phyloP scores from a whole-genome alignment of 441 rosid species.

The Populus tomentosa region DNA sequence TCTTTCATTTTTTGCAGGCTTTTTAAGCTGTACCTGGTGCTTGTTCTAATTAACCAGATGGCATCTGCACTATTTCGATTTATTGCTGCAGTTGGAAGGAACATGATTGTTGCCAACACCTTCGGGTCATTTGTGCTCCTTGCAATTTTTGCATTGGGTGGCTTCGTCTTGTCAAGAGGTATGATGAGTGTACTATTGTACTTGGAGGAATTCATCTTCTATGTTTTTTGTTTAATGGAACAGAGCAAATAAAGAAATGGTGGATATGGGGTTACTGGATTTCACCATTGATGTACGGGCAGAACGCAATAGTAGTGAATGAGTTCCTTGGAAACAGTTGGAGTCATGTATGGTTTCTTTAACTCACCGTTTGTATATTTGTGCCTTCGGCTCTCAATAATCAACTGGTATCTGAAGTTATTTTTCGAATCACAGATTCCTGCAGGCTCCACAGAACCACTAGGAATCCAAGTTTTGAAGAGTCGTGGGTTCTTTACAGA shows the following conservation, averaged over 20 bases:
- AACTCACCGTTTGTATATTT: neutral
- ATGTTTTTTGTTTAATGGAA: neutral
- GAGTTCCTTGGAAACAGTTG: constrained; percentile 78
- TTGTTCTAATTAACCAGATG: constrained; percentile 57
- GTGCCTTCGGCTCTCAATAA: neutral
- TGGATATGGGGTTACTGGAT: constrained; percentile 85
- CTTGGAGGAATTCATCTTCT: too few species aligned
- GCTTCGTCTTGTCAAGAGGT: constrained; percentile 69
- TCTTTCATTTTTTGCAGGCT: constrained; percentile 40
- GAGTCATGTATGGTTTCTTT: constrained; percentile 40
- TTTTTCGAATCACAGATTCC: constrained; percentile 24
- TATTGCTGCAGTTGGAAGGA: constrained; percentile 60
- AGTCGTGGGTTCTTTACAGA: constrained; percentile 45
- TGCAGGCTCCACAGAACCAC: constrained; percentile 27
- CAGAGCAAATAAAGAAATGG: constrained; percentile 69
- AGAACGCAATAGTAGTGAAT: constrained; percentile 63
- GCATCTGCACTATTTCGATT: constrained; percentile 63
- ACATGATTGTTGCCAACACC: constrained; percentile 67
- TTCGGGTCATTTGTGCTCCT: constrained; percentile 63
- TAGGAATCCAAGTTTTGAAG: constrained; percentile 47
- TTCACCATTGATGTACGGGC: constrained; percentile 83
- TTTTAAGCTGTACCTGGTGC: constrained; percentile 57
- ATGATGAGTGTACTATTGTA: neutral
- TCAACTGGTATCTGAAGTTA: neutral
- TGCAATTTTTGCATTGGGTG: constrained; percentile 51